Evolutionary conservation across 2,329 filamentous ascomycete genomes (phyloP).

Genomic region (Erysiphe pulchra): DNA sequence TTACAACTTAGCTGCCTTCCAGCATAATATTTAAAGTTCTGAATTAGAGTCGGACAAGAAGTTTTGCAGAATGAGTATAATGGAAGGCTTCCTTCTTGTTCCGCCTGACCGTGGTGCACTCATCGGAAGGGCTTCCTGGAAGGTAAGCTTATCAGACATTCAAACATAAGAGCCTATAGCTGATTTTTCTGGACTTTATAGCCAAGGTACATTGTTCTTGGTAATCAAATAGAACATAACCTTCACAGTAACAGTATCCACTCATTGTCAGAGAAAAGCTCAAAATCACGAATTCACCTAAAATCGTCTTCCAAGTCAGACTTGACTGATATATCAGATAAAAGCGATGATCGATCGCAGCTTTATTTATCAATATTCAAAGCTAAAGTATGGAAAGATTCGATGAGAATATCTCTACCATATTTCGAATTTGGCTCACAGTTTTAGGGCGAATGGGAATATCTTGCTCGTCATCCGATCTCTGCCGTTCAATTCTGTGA

Average conservation of each 20-base stretch:
- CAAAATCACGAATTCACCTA: neutral
- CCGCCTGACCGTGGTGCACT: slow-evolving; percentile 26
- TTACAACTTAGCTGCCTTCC: no score
- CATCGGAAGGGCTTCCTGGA: slow-evolving; percentile 25
- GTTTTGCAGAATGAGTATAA: slow-evolving; percentile 13
- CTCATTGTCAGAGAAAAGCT: slow-evolving; percentile 1
- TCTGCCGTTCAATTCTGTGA: slow-evolving; percentile 13
- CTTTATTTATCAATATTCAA: slow-evolving; percentile 14
- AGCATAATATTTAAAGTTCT: no score
- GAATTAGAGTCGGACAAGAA: neutral
- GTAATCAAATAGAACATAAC: slow-evolving; percentile 18
- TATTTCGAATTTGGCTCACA: neutral
- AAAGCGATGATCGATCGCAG: slow-evolving; percentile 3
- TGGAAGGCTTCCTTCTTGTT: slow-evolving; percentile 24
- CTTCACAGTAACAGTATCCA: slow-evolving; percentile 21
- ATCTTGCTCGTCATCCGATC: slow-evolving; percentile 11
- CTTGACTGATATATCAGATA: slow-evolving; percentile 7
- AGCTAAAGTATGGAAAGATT: slow-evolving; percentile 11
- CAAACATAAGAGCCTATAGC: slow-evolving; percentile 1
- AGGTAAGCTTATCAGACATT: slow-evolving; percentile 16
- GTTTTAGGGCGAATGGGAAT: slow-evolving; percentile 14
- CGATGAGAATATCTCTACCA: neutral
- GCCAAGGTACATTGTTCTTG: slow-evolving; percentile 33
- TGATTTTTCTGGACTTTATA: slow-evolving; percentile 10
- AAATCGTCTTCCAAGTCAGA: slow-evolving; percentile 9